Evolutionary conservation across 768 basidiomycete genomes (phyloP).

Genomic region (Pisolithus tinctorius): DNA sequence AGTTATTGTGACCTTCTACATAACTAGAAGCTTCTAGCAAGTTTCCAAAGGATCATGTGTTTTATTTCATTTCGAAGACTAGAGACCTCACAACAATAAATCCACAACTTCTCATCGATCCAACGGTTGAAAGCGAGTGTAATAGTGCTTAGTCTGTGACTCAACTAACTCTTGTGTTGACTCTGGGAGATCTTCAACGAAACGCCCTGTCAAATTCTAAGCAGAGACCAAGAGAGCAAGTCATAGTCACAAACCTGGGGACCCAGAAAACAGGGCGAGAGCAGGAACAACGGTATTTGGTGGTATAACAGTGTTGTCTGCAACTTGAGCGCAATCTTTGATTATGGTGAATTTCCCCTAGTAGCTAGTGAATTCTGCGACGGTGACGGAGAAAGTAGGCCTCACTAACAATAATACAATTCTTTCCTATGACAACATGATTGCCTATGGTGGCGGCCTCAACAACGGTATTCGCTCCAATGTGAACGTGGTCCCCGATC

Average conservation of each 20-base stretch:
- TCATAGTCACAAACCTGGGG: slow-evolving; percentile 58
- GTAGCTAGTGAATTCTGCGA: neutral
- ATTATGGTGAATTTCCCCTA: slow-evolving; percentile 97
- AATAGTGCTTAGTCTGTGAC: slow-evolving; percentile 76
- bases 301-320: slow-evolving; percentile 84
- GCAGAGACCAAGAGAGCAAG: neutral
- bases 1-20: too few relatives aligned
- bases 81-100: too few relatives aligned
- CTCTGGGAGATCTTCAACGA: slow-evolving; percentile 82
- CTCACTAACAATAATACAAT: slow-evolving; percentile 80
- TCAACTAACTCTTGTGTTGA: slow-evolving; percentile 92
- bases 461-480: slow-evolving; percentile 81
- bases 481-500: slow-evolving; percentile 91
- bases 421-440: slow-evolving; percentile 91
- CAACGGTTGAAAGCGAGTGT: slow-evolving; percentile 71
- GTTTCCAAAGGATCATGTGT: too few relatives aligned
- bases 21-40: too few relatives aligned
- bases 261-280: slow-evolving; percentile 77
- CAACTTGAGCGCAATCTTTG: slow-evolving; percentile 89
- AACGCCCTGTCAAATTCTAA: slow-evolving; percentile 48
- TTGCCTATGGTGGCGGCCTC: slow-evolving; percentile 95
- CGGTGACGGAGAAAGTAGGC: slow-evolving; percentile 1
- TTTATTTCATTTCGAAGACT: too few relatives aligned
- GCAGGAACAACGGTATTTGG: slow-evolving; percentile 92
- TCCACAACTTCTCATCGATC: slow-evolving; percentile 26